Evolutionary conservation across 805 yeast species (phyloP).

Genomic region (Saturnispora besseyi): DNA sequence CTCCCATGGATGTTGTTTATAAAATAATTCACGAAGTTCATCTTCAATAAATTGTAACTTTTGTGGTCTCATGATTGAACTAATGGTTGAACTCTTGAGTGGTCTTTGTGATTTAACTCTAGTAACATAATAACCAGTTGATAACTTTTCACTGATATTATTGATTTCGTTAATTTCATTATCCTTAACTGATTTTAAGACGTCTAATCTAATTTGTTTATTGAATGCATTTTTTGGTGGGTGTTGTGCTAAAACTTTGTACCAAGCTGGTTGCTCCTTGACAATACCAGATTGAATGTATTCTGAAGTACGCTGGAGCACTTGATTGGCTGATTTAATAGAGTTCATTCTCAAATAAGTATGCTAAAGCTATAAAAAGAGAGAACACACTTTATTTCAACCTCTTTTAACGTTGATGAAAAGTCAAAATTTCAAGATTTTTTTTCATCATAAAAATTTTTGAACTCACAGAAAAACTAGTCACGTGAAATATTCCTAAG

Average conservation of each 20-base stretch:
- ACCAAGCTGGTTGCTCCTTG: constrained; percentile 78
- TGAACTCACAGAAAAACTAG: too few species aligned
- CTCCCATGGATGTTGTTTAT: constrained; percentile 97
- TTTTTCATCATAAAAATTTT: too few species aligned
- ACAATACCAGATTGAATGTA: constrained; percentile 65
- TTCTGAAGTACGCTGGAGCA: constrained; percentile 74
- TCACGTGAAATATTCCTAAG: neutral
- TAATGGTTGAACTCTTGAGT: constrained; percentile 16
- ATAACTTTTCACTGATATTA: constrained; percentile 8
- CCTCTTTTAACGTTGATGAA: neutral
- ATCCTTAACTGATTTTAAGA: constrained; percentile 18
- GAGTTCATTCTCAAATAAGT: constrained; percentile 45
- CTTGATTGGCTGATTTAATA: constrained; percentile 65
- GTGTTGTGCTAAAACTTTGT: constrained; percentile 66
- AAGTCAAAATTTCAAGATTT: neutral
- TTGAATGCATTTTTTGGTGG: constrained; percentile 69
- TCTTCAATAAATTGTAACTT: constrained; percentile 63
- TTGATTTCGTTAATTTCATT: constrained; percentile 16
- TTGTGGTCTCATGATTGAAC: constrained; percentile 41
- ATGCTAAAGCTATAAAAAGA: neutral
- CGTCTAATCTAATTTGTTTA: constrained; percentile 32
- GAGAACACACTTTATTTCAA: too few species aligned
- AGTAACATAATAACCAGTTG: constrained; percentile 34
- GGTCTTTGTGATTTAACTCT: constrained; percentile 32
- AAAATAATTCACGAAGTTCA: constrained; percentile 70